phyloP scores from a whole-genome alignment of 176 grass and related monocot genomes.

The Tillandsia fasciculata region DNA sequence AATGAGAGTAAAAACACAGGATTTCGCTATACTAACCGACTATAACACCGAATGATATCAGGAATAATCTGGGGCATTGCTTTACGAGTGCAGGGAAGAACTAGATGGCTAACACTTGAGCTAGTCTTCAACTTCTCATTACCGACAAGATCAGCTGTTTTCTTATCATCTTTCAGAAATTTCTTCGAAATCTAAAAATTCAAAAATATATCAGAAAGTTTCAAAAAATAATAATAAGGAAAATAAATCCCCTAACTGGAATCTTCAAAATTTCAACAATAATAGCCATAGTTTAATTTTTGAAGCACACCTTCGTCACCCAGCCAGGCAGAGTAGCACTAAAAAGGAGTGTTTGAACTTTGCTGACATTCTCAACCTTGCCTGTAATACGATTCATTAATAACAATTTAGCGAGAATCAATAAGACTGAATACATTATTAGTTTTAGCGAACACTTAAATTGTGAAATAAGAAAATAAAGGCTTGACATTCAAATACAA shows the following conservation, averaged over 20 bases:
- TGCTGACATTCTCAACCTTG: constrained; percentile 78
- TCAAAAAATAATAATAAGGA: constrained; percentile 6
- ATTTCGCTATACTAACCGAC: constrained; percentile 43
- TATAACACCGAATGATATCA: constrained; percentile 87
- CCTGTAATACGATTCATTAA: constrained; percentile 24
- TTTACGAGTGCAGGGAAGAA: constrained; percentile 76
- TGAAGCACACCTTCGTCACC: constrained; percentile 64
- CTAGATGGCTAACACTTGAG: constrained; percentile 82
- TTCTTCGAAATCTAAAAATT: constrained; percentile 63
- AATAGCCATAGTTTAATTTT: neutral
- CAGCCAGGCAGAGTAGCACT: constrained; percentile 89
- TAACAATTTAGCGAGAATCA: too few relatives aligned
- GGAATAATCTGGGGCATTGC: constrained; percentile 83
- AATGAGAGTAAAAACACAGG: neutral
- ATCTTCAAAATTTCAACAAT: neutral
- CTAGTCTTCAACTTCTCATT: constrained; percentile 92
- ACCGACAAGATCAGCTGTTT: constrained; percentile 90
- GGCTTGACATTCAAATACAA: too few relatives aligned
- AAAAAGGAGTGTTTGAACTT: constrained; percentile 97
- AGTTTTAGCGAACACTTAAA: too few relatives aligned
- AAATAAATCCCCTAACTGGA: constrained; percentile 4
- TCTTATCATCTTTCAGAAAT: constrained; percentile 76
- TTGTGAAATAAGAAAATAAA: too few relatives aligned
- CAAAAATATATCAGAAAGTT: neutral
- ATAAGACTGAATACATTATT: too few relatives aligned